Base-by-base conservation (phyloP, 2,329 filamentous ascomycete genomes). In the Aureobasidium namibiae region DNA sequence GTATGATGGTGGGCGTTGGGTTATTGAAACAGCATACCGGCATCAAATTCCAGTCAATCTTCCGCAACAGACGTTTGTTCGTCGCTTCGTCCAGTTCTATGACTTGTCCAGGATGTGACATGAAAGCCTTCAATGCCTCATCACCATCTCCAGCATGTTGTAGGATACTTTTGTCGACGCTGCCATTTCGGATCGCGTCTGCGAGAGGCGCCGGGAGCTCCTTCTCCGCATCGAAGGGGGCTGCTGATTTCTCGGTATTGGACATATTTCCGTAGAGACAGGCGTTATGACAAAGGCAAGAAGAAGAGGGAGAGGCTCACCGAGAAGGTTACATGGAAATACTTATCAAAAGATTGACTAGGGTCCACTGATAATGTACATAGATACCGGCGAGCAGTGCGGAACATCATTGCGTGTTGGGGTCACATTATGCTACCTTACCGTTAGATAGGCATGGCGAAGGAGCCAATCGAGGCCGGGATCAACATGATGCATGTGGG, bases 41-140 rank as follows among this genome's bases (percentile, higher is more conserved):
- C 78, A 85, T 82, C 63, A 84, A 70, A 66, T 83, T 80, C 77
- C 75, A 79, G 68, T 88, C 85, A 61, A 87, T 86, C 56, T 76
- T 80, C 18, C 76, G 72, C n/a, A 87, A 66, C 16, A 88, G 67
- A n/a, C 80, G 73, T 63, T 77, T 81, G 64, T 82, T 84, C 24
- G 80, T 82, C 48, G 76, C 77, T 63, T 79, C 80, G 57, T 81
- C 81, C 36, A 85, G 70, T 36, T 78, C 74, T 23, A 84, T 72
- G 0, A 78, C 67, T 64, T 82, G 74, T 23, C 80, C 81, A 1
- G 77, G 72, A 29, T 52, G 48, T 10, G 74, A 69, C 49, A 70
- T 74, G 63, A 83, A 80, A 2, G 79, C 82, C 64, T 82, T 80
- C 76, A 84, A 74, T 29, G 82, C 82, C 60, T 83, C 81, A 64